Conservation (phyloP, 2,329 filamentous ascomycete species). For the Colletotrichum costaricense region DNA sequence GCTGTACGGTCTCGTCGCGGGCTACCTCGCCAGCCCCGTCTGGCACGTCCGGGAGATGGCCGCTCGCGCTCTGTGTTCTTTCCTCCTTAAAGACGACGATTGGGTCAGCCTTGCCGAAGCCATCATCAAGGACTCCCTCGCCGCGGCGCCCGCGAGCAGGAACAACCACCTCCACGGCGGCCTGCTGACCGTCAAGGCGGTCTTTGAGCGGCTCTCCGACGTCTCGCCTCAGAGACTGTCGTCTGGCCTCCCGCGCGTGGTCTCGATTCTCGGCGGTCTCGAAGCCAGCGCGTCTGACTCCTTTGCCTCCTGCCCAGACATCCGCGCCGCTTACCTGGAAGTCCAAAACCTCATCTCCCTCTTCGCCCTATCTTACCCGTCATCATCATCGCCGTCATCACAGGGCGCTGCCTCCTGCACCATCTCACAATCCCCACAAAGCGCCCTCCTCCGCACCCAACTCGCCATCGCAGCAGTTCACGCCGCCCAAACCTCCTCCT, state of each 20-base stretch:
- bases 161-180: conserved; percentile 70
- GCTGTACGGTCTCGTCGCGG: conserved; percentile 68
- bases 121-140: conserved; percentile 48
- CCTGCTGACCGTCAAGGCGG: conserved; percentile 66
- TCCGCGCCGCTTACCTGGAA: conserved; percentile 59
- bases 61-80: conserved; percentile 76
- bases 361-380: conserved; percentile 37
- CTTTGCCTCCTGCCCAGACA: conserved; percentile 48
- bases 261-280: conserved; percentile 41
- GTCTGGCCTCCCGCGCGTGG: conserved; percentile 40
- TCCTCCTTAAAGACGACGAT: conserved; percentile 62
- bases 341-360: conserved; percentile 55
- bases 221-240: conserved; percentile 49
- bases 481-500: conserved; percentile 40
- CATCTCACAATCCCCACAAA: conserved; percentile 16
- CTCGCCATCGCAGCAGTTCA: conserved; percentile 48
- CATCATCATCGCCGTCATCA: neutral
- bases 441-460: conserved; percentile 54
- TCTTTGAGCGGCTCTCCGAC: conserved; percentile 64
- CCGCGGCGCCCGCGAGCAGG: conserved; percentile 41
- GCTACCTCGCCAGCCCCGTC: conserved; percentile 74
- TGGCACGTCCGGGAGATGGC: conserved; percentile 89
- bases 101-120: conserved; percentile 57
- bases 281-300: neutral
- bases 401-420: neutral